Conservation (phyloP, 2,329 filamentous ascomycete genomes). For the Pestalotiopsis sp. region DNA sequence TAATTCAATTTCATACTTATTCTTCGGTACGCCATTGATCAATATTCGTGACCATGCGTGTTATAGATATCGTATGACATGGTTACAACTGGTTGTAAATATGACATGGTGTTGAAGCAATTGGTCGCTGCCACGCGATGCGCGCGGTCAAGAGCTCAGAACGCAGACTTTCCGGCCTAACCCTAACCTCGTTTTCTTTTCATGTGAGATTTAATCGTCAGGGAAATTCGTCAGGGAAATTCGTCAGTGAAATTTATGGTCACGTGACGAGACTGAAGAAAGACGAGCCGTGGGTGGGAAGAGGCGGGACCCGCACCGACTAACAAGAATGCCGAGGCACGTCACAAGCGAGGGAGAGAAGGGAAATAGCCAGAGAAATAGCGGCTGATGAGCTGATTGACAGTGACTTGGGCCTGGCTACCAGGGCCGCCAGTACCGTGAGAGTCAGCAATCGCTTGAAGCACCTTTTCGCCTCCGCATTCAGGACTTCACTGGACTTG, state of each 20-base stretch:
- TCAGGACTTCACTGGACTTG: neutral
- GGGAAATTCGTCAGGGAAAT: neutral
- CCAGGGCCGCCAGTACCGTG: neutral
- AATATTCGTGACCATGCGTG: no score
- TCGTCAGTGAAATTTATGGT: neutral
- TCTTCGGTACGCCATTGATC: neutral
- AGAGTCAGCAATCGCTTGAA: neutral
- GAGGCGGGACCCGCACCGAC: neutral
- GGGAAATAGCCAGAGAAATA: neutral
- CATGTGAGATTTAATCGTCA: neutral
- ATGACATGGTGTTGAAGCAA: no score
- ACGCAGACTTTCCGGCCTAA: neutral
- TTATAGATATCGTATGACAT: no score
- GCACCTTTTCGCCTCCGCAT: conserved; percentile 8
- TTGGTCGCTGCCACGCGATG: no score
- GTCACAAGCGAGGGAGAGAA: conserved; percentile 1
- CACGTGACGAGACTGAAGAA: neutral
- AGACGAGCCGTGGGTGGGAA: neutral
- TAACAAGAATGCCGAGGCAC: conserved; percentile 7
- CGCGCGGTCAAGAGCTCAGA: neutral
- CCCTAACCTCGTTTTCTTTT: neutral
- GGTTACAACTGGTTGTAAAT: no score
- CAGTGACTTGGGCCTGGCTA: neutral
- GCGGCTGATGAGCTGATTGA: neutral
- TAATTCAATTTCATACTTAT: neutral